Percentiles rank a stretch among this genome's conserved stretches.
Evolutionary conservation across 352 stramenopile species (phyloP).

Genomic region (Globisporangium abappressorium): DNA sequence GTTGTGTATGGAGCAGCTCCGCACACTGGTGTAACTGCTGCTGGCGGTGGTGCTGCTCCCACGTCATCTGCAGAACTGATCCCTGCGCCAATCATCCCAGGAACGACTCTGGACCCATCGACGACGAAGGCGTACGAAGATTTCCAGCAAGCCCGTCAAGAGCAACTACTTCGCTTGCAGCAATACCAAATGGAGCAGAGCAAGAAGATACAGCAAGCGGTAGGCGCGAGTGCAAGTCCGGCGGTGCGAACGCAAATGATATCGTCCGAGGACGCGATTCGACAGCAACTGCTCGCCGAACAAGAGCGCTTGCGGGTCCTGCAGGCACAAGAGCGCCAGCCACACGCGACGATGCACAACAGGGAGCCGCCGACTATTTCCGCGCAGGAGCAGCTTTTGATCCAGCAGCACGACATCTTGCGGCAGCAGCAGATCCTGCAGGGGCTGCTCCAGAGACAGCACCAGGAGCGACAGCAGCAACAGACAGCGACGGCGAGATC

Average conservation of each 20-base stretch:
- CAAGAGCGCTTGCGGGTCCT: slow-evolving; percentile 41
- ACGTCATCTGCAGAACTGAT: slow-evolving; percentile 7
- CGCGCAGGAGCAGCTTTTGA: slow-evolving; percentile 31
- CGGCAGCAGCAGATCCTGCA: slow-evolving; percentile 44
- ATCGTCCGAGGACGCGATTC: slow-evolving; percentile 34
- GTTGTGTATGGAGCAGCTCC: slow-evolving; percentile 4
- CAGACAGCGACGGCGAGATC: slow-evolving; percentile 5
- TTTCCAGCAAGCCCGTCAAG: slow-evolving; percentile 40
- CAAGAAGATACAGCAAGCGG: slow-evolving; percentile 22
- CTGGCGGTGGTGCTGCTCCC: slow-evolving; percentile 14
- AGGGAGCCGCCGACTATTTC: slow-evolving; percentile 16
- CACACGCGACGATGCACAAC: slow-evolving; percentile 4
- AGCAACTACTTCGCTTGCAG: slow-evolving; percentile 53
- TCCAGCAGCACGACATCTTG: slow-evolving; percentile 49
- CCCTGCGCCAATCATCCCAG: slow-evolving; percentile 5
- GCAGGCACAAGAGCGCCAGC: slow-evolving; percentile 34
- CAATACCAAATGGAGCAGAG: slow-evolving; percentile 41
- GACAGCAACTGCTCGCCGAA: slow-evolving; percentile 42
- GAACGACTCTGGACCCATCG: not conserved
- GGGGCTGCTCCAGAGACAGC: slow-evolving; percentile 35
- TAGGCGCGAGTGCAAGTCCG: slow-evolving; percentile 2
- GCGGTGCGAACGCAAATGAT: slow-evolving; percentile 10
- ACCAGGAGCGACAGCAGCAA: slow-evolving; percentile 20
- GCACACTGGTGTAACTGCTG: slow-evolving; percentile 17
- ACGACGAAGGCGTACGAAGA: slow-evolving; percentile 26